Percentiles rank a stretch among this genome's conserved stretches.
Evolutionary conservation across 1,284 basidiomycete genomes (phyloP).

Genomic region (Moesziomyces sp.): DNA sequence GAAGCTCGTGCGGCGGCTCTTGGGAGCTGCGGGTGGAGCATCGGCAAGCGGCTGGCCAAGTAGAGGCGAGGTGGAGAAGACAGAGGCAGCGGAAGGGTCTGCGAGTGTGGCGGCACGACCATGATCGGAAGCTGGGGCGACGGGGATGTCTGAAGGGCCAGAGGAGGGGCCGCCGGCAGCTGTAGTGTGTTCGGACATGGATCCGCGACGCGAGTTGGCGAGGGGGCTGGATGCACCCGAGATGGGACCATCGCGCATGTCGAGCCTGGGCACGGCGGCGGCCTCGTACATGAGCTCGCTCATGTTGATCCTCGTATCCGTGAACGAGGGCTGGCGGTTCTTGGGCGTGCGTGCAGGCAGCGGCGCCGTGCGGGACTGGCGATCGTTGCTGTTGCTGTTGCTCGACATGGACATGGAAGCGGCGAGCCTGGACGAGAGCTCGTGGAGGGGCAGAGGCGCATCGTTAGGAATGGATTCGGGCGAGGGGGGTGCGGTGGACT

Average conservation of each 20-base stretch:
- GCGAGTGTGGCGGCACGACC: constrained; percentile 32
- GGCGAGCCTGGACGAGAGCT: constrained; percentile 50
- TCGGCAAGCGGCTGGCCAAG: constrained; percentile 9
- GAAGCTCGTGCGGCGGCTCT: constrained; percentile 47
- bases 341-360: constrained; percentile 27
- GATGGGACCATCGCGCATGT: constrained; percentile 27
- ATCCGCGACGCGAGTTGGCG: constrained; percentile 27
- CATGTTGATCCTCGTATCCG: constrained; percentile 56
- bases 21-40: constrained; percentile 15
- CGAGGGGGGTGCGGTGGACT: constrained; percentile 44
- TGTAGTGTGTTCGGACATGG: constrained; percentile 24
- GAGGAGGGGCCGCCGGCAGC: constrained; percentile 1
- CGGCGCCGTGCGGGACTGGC: constrained; percentile 24
- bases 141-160: constrained; percentile 42
- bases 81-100: constrained; percentile 10
- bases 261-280: constrained; percentile 37
- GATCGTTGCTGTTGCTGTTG: constrained; percentile 8
- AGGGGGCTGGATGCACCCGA: constrained; percentile 49
- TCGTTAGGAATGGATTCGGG: constrained; percentile 25
- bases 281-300: constrained; percentile 62
- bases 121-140: constrained; percentile 53
- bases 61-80: constrained; percentile 32
- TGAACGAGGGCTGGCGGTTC: constrained; percentile 37
- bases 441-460: constrained; percentile 48
- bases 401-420: constrained; percentile 33